These are phyloP conservation scores for Pythium folliculosum DNA, from an alignment of 352 stramenopile species.

Conservation along the genomic window DNA sequence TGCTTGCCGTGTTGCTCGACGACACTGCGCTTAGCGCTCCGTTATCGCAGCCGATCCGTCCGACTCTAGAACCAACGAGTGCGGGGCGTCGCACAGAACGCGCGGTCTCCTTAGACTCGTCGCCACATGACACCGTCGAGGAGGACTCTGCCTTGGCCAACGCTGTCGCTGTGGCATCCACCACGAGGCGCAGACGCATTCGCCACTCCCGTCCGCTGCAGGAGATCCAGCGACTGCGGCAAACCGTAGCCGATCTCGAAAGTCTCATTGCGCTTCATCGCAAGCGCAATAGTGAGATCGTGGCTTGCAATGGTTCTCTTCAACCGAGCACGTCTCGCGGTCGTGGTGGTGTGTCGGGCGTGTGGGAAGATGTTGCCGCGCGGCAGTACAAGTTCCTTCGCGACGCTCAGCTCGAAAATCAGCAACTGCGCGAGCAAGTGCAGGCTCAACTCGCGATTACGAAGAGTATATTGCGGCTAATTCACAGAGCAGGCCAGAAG, in stretches of 20 bases:
- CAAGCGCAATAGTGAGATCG: neutral
- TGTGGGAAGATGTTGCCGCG: conserved; percentile 7
- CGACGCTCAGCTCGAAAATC: conserved; percentile 7
- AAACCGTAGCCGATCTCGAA: conserved; percentile 10
- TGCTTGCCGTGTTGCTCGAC: conserved; percentile 8
- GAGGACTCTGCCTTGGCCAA: too few relatives aligned
- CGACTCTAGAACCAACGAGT: too few relatives aligned
- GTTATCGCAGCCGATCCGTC: too few relatives aligned
- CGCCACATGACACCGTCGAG: too few relatives aligned
- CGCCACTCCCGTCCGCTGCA: conserved; percentile 3
- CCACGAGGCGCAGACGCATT: conserved; percentile 10
- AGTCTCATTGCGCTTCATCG: neutral
- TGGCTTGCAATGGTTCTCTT: neutral
- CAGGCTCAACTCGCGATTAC: conserved; percentile 1
- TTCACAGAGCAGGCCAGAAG: neutral
- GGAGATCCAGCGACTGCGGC: conserved; percentile 14
- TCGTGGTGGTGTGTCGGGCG: neutral
- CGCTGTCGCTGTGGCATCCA: neutral
- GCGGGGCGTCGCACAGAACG: too few relatives aligned
- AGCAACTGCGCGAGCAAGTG: conserved; percentile 13
- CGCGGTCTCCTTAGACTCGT: too few relatives aligned
- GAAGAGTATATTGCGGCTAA: conserved; percentile 1
- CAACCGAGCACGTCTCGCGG: neutral
- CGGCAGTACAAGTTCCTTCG: conserved; percentile 18
- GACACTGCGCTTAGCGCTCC: neutral